phyloP scores from a whole-genome alignment of 2,329 filamentous ascomycete genomes.

The Lojkania enalia region DNA sequence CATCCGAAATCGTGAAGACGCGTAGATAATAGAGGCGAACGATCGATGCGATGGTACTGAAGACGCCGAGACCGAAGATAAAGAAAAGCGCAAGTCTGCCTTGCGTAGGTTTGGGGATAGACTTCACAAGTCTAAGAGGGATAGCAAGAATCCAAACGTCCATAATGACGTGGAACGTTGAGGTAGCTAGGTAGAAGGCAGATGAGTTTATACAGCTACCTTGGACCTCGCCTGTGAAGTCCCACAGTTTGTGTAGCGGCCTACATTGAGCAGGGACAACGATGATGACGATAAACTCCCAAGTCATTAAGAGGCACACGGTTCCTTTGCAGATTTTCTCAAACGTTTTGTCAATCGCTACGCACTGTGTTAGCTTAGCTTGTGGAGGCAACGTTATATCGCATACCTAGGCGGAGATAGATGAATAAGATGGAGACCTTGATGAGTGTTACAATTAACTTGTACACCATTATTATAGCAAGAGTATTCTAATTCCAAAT shows the following conservation, averaged over 20 bases:
- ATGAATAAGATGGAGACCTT: constrained; percentile 40
- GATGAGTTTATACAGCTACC: constrained; percentile 36
- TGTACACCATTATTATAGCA: constrained; percentile 26
- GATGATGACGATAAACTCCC: constrained; percentile 27
- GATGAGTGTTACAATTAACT: constrained; percentile 27
- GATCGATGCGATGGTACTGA: constrained; percentile 85
- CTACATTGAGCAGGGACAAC: constrained; percentile 31
- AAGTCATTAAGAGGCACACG: constrained; percentile 21
- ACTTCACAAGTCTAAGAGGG: constrained; percentile 80
- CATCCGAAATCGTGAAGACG: constrained; percentile 44
- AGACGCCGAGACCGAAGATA: constrained; percentile 81
- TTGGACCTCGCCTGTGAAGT: constrained; percentile 26
- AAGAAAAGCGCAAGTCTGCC: constrained; percentile 84
- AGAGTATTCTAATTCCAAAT: constrained; percentile 17
- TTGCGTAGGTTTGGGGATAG: constrained; percentile 76
- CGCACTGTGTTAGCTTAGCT: constrained; percentile 2
- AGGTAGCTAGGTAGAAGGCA: constrained; percentile 31
- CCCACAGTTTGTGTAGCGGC: constrained; percentile 36
- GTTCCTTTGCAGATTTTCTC: constrained; percentile 27
- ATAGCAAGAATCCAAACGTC: constrained; percentile 82
- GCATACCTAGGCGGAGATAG: constrained; percentile 36
- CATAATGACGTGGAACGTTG: constrained; percentile 85
- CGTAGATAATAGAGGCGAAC: constrained; percentile 53
- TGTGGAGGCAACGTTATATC: background rate
- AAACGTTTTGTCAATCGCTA: constrained; percentile 28